Evolutionary conservation across 2,329 filamentous ascomycete genomes (phyloP).

Genomic region (Thermomyces lanuginosus): DNA sequence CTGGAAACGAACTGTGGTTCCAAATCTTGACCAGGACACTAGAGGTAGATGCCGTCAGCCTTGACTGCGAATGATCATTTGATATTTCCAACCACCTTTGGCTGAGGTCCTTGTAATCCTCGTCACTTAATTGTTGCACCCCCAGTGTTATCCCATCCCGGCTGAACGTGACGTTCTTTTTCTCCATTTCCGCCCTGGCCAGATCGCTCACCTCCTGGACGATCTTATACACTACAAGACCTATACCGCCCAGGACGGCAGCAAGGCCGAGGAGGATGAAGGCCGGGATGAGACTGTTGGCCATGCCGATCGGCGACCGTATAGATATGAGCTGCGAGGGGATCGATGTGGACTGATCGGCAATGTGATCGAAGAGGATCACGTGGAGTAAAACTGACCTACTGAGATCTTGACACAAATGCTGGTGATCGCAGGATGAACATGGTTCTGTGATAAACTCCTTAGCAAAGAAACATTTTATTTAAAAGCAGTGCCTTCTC

Average conservation of each 20-base stretch:
- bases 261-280: slow-evolving; percentile 40
- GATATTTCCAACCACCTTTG: slow-evolving; percentile 30
- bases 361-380: no score
- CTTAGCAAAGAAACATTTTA: no score
- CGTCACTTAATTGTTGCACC: slow-evolving; percentile 40
- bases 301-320: slow-evolving; percentile 7
- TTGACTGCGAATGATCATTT: not conserved
- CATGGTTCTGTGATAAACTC: no score
- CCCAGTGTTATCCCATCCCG: slow-evolving; percentile 46
- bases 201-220: slow-evolving; percentile 41
- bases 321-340: no score
- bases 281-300: slow-evolving; percentile 36
- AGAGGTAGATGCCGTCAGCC: slow-evolving; percentile 1
- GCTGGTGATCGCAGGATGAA: no score
- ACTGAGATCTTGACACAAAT: no score
- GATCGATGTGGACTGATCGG: no score
- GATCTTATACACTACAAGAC: slow-evolving; percentile 42
- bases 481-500: no score
- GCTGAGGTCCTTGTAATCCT: slow-evolving; percentile 44
- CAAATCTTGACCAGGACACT: slow-evolving; percentile 35
- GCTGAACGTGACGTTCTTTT: slow-evolving; percentile 44
- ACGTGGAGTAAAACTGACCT: no score
- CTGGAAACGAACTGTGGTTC: slow-evolving; percentile 32
- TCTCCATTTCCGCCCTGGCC: slow-evolving; percentile 45
- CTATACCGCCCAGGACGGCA: slow-evolving; percentile 34